Percentiles rank a stretch among this genome's conserved stretches.
phyloP scores from a whole-genome alignment of 2,329 filamentous ascomycete genomes.

The Botrytis medusae region DNA sequence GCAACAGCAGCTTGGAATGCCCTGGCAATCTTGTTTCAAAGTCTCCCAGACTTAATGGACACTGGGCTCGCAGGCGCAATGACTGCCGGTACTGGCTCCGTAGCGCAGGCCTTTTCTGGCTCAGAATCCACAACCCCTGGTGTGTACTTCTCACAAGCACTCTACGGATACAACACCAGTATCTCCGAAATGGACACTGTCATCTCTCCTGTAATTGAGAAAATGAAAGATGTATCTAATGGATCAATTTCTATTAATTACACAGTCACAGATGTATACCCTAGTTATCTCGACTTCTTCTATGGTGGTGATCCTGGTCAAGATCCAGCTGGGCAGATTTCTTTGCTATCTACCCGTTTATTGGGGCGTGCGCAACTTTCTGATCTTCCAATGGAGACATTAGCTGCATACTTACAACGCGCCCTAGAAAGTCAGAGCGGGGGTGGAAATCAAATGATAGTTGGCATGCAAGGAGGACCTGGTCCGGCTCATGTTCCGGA shows the following conservation, averaged over 20 bases:
- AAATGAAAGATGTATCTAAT: no score
- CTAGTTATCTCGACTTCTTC: neutral
- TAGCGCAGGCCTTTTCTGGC: neutral
- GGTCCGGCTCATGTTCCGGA: slow-evolving; percentile 43
- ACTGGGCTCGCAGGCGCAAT: slow-evolving; percentile 26
- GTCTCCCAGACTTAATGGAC: slow-evolving; percentile 44
- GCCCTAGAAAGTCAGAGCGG: slow-evolving; percentile 1
- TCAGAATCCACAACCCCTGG: neutral
- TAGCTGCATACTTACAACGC: neutral
- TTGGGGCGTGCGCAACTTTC: slow-evolving; percentile 15
- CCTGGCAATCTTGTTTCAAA: slow-evolving; percentile 12
- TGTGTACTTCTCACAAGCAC: neutral
- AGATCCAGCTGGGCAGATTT: neutral
- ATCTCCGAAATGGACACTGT: no score
- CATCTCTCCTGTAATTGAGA: no score
- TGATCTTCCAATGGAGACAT: neutral
- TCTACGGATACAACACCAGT: no score
- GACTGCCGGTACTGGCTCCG: neutral
- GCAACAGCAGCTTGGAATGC: neutral
- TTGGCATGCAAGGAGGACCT: neutral
- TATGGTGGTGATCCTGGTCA: neutral
- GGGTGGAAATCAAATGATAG: neutral
- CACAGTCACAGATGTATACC: no score
- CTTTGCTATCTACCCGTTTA: neutral
- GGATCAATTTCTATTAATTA: no score